Evolutionary conservation across 2,329 filamentous ascomycete species (phyloP).

Genomic region (Fusarium drepaniforme): DNA sequence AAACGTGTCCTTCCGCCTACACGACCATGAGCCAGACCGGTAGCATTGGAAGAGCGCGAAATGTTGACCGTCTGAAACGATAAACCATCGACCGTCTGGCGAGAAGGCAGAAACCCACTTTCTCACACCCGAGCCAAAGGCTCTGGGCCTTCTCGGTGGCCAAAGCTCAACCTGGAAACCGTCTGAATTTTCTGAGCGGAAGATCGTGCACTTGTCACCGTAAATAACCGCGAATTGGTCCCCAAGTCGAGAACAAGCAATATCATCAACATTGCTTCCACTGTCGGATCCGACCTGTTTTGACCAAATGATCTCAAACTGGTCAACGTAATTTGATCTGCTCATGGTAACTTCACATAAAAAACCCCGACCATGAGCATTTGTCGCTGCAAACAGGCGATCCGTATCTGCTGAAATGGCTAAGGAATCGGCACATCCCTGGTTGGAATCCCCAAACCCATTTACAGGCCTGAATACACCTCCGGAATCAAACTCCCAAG

Average conservation of each 20-base stretch:
- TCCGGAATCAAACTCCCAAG: not conserved
- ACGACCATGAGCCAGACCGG: too few relatives aligned
- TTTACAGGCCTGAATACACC: not conserved
- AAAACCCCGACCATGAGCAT: too few relatives aligned
- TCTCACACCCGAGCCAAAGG: too few relatives aligned
- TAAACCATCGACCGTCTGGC: not conserved
- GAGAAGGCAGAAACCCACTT: not conserved
- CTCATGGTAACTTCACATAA: not conserved
- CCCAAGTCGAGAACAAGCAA: not conserved
- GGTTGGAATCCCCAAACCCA: not conserved
- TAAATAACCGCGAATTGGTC: too few relatives aligned
- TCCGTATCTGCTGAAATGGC: not conserved
- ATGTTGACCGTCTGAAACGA: not conserved
- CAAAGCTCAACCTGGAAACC: not conserved
- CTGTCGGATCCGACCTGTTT: not conserved
- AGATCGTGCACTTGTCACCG: too few relatives aligned
- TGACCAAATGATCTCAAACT: too few relatives aligned
- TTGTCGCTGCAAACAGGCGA: not conserved
- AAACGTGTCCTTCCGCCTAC: not conserved
- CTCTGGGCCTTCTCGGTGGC: too few relatives aligned
- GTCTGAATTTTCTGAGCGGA: fast-evolving
- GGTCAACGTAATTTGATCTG: too few relatives aligned
- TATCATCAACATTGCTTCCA: not conserved
- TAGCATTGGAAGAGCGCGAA: too few relatives aligned
- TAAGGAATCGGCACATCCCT: not conserved